A percentile compares a stretch with the other conserved stretches of the same genome.
These are phyloP conservation scores for Ganoderma resinaceum DNA, from an alignment of 1,284 basidiomycete genomes.

Conservation along the genomic window DNA sequence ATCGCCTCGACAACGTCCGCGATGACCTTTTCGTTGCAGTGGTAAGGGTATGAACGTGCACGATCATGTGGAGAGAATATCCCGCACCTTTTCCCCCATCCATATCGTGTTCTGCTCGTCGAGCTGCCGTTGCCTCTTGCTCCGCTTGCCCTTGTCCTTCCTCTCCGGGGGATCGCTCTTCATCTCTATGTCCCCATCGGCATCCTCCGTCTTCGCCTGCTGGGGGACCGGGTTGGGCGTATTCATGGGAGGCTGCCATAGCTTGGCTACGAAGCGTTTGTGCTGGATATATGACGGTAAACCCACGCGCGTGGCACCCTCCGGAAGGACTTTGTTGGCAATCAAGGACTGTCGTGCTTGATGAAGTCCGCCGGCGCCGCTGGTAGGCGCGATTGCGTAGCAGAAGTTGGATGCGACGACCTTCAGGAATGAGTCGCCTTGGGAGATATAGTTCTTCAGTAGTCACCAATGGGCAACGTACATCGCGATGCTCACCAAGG, in stretches of 20 bases:
- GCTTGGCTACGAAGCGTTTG: constrained; percentile 69
- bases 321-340: constrained; percentile 71
- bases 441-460: constrained; percentile 6
- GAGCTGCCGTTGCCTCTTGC: constrained; percentile 50
- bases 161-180: constrained; percentile 9
- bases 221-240: background rate
- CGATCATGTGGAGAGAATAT: background rate
- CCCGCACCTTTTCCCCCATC: constrained; percentile 77
- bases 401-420: constrained; percentile 76
- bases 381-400: constrained; percentile 69
- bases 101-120: constrained; percentile 60
- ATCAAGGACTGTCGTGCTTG: constrained; percentile 69
- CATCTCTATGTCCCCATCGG: constrained; percentile 24
- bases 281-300: constrained; percentile 76
- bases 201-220: background rate
- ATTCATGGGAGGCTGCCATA: constrained; percentile 56
- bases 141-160: constrained; percentile 29
- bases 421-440: constrained; percentile 85
- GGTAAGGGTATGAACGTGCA: background rate
- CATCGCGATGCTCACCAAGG: constrained; percentile 56
- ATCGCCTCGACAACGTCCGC: constrained; percentile 86
- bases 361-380: constrained; percentile 71
- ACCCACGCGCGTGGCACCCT: constrained; percentile 59
- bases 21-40: constrained; percentile 57
- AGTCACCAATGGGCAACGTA: constrained; percentile 7